Conservation (phyloP, 1,284 basidiomycete species). For the Phlebopus sp. region DNA sequence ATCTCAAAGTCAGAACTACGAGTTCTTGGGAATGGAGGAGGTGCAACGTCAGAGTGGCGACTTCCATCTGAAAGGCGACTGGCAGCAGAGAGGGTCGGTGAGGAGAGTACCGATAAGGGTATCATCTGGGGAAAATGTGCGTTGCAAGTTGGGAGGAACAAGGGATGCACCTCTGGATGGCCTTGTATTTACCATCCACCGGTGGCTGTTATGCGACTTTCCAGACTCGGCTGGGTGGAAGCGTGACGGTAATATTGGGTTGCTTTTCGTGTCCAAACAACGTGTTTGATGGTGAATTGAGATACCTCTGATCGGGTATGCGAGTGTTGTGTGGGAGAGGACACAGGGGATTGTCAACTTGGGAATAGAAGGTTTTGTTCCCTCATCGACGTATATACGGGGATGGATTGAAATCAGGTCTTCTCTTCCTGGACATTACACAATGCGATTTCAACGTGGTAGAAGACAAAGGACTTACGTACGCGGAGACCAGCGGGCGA, state of each 20-base stretch:
- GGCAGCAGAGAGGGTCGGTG: slow-evolving; percentile 30
- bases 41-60: slow-evolving; percentile 32
- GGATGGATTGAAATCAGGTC: slow-evolving; percentile 2
- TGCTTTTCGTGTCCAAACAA: slow-evolving; percentile 32
- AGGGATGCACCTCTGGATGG: slow-evolving; percentile 7
- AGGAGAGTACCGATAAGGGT: slow-evolving; percentile 27
- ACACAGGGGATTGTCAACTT: slow-evolving; percentile 3
- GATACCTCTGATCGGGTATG: slow-evolving; percentile 28
- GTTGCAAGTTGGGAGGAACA: slow-evolving; percentile 10
- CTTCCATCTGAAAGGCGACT: slow-evolving; percentile 34
- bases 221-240: slow-evolving; percentile 28
- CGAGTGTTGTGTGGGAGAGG: slow-evolving; percentile 20
- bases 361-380: slow-evolving; percentile 11
- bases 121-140: slow-evolving; percentile 19
- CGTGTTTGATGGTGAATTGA: slow-evolving; percentile 27
- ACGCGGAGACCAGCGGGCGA: slow-evolving; percentile 1
- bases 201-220: slow-evolving; percentile 33
- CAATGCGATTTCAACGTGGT: slow-evolving; percentile 30
- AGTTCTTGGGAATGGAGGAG: slow-evolving; percentile 30
- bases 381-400: not conserved
- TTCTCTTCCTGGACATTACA: not conserved
- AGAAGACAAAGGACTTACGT: slow-evolving; percentile 23
- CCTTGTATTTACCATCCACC: slow-evolving; percentile 31
- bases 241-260: slow-evolving; percentile 26
- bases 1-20: slow-evolving; percentile 55